phyloP scores from a whole-genome alignment of 2,329 filamentous ascomycete species.

The Clonostachys rhizophaga region DNA sequence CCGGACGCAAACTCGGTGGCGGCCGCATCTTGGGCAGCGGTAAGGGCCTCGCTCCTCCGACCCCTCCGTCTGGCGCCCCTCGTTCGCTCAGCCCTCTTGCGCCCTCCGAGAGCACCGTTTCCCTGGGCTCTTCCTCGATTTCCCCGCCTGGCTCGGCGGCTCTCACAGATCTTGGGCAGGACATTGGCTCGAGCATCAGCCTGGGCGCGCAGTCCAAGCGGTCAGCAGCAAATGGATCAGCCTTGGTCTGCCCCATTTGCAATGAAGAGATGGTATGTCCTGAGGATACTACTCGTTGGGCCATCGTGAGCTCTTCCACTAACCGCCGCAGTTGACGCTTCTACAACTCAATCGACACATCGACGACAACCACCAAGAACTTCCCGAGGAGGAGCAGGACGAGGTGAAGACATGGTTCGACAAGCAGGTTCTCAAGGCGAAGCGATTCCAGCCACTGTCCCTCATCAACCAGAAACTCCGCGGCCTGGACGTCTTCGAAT shows the following conservation, averaged over 20 bases:
- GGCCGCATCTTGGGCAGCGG: slow-evolving; percentile 87
- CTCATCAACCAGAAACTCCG: slow-evolving; percentile 92
- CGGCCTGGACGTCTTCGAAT: slow-evolving; percentile 89
- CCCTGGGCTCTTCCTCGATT: slow-evolving; percentile 65
- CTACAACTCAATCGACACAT: slow-evolving; percentile 84
- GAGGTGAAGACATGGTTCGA: slow-evolving; percentile 98
- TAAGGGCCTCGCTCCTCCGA: slow-evolving; percentile 69
- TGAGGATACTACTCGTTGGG: not conserved
- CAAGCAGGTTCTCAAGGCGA: slow-evolving; percentile 88
- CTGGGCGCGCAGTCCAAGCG: slow-evolving; percentile 50
- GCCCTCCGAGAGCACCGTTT: slow-evolving; percentile 68
- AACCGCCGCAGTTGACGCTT: slow-evolving; percentile 65
- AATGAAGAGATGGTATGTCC: slow-evolving; percentile 86
- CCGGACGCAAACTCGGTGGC: slow-evolving; percentile 82
- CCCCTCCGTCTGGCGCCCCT: slow-evolving; percentile 23
- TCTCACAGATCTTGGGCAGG: slow-evolving; percentile 67
- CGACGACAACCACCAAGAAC: slow-evolving; percentile 85
- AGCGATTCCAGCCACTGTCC: slow-evolving; percentile 86
- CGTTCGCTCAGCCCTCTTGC: slow-evolving; percentile 45
- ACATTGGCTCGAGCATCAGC: slow-evolving; percentile 77
- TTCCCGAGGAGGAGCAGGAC: slow-evolving; percentile 84
- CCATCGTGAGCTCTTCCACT: not conserved
- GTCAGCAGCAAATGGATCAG: slow-evolving; percentile 43
- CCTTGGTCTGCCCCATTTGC: slow-evolving; percentile 93
- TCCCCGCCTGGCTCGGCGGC: slow-evolving; percentile 58